Conservation (phyloP, 2,329 filamentous ascomycete species). For the Capronia americana region DNA sequence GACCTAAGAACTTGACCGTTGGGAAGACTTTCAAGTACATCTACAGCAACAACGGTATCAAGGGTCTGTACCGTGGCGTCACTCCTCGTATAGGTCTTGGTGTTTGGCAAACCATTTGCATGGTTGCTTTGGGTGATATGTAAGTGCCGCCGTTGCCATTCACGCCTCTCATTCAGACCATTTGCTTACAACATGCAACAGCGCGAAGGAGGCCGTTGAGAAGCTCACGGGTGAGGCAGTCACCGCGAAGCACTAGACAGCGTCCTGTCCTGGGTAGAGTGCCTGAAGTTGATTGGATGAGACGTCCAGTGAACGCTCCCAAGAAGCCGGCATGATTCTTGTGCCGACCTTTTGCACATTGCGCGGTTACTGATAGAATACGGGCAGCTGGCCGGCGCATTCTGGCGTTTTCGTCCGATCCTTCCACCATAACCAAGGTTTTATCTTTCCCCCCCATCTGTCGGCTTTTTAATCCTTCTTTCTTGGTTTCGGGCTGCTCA, state of each 20-base stretch:
- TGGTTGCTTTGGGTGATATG: slow-evolving; percentile 99
- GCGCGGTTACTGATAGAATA: not conserved
- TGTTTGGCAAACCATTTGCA: slow-evolving; percentile 99
- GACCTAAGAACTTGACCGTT: slow-evolving; percentile 98
- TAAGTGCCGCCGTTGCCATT: slow-evolving; percentile 60
- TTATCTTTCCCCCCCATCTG: not conserved
- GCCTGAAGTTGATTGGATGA: not conserved
- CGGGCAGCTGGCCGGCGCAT: not conserved
- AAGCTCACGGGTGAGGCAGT: slow-evolving; percentile 68
- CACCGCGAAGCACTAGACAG: slow-evolving; percentile 68
- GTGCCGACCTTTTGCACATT: not conserved
- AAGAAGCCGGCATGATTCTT: not conserved
- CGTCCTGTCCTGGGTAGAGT: not conserved
- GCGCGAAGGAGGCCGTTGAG: slow-evolving; percentile 70
- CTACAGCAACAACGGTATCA: slow-evolving; percentile 84
- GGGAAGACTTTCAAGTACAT: slow-evolving; percentile 84
- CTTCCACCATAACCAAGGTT: not conserved
- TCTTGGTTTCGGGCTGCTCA: not conserved
- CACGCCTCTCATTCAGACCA: slow-evolving; percentile 36
- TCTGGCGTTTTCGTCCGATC: not conserved
- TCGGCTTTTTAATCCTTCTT: not conserved
- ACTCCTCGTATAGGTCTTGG: slow-evolving; percentile 91
- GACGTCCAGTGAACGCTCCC: not conserved
- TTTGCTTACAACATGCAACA: slow-evolving; percentile 43
- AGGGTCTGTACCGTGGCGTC: slow-evolving; percentile 94